Base-by-base conservation (phyloP, 805 yeast genomes). In the Hanseniaspora jakobsenii region DNA sequence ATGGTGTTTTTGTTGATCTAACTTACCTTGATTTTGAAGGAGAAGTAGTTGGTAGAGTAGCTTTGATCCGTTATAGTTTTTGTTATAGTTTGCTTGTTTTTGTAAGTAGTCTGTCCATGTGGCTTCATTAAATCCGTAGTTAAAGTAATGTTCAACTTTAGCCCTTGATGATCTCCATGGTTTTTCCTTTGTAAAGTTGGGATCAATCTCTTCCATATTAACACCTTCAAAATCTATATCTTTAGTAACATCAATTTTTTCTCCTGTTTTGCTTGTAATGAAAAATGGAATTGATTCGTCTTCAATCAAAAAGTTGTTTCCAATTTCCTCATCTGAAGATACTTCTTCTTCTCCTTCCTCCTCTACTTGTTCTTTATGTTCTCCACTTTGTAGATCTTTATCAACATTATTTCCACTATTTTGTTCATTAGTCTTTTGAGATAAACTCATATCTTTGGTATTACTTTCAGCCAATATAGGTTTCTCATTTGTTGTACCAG, bases 121-220 rank as follows among this genome's bases (percentile, higher is more conserved):
- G 52, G 82, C 73, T 65, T 91, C 99, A 59, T 91, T 94, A 58
- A 91, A 91, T 1, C 98, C 98, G 56, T 77, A 91, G 64, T 91
- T 91, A 69, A 91, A 91, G 62, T 86, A 93, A 61, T 91, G 97
- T 6, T 94, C 73, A 32, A 84, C 65, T 62, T 91, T 96, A 3
- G 95, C 94, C 30, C 97, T 98, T 1, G 97, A 96, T 51, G 82
- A 77, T 58, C 98, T 73, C 99, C 99, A 91, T 7, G 99, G 99
- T 64, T 93, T 93, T 52, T 86, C 94, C 51, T 83, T 85, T 38
- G 87, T 65, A 44, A 78, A 80, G 49, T 81, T 89, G 9, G 89
- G 70, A 49, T 82, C 80, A 10, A 89, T 69, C 52, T 81, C 77
- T 0, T 94, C 83, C 38, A 91, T 66, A 3, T 94, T 94, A 52